phyloP scores from a whole-genome alignment of 192 early-diverging fungal species.

The Coemansia sp. region DNA sequence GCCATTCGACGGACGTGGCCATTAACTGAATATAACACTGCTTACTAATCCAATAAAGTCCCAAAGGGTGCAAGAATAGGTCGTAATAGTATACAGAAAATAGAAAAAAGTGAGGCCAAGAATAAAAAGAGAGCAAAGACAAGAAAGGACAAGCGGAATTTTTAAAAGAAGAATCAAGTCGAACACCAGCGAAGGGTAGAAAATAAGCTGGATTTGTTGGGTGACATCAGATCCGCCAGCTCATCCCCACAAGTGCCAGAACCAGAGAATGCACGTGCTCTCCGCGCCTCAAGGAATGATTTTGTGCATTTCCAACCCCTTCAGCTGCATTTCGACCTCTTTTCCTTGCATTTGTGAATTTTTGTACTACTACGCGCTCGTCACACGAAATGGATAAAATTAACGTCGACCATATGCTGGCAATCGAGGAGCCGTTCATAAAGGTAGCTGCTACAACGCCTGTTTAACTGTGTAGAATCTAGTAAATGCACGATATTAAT shows the following conservation, averaged over 20 bases:
- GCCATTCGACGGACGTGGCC: conserved; percentile 26
- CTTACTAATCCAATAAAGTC: conserved; percentile 5
- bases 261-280: conserved; percentile 17
- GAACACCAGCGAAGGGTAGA: no score
- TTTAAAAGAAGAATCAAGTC: background rate
- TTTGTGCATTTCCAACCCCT: background rate
- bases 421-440: conserved; percentile 91
- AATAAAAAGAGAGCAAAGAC: background rate
- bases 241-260: background rate
- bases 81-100: conserved; percentile 10
- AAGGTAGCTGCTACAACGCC: conserved; percentile 60
- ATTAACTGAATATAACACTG: conserved; percentile 2
- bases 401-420: conserved; percentile 77
- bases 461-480: no score
- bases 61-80: background rate
- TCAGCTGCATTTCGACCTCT: background rate
- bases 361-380: conserved; percentile 5
- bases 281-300: background rate
- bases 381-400: conserved; percentile 61
- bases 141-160: background rate
- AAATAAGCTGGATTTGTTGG: no score
- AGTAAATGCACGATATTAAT: no score
- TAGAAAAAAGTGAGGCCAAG: background rate
- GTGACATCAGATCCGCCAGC: no score
- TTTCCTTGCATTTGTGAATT: background rate